Evolutionary conservation across 345 rosid genomes (phyloP).

Genomic region (Gossypium arboreum): DNA sequence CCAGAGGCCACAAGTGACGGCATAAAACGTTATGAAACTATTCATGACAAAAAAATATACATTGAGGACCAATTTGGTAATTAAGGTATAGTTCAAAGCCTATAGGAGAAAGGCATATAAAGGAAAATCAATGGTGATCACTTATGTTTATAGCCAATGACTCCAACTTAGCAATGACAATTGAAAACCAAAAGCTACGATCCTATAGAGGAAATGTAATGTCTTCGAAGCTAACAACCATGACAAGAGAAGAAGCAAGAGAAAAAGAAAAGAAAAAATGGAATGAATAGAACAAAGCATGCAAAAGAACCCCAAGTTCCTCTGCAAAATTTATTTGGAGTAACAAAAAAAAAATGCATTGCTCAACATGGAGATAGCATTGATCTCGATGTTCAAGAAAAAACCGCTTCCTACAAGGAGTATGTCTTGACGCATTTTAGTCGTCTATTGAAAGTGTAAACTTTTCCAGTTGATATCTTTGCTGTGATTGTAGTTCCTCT

Average conservation of each 20-base stretch:
- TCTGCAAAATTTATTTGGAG: background rate
- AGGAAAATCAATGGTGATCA: background rate
- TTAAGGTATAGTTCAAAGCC: too few relatives aligned
- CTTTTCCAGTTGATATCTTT: slow-evolving; percentile 40
- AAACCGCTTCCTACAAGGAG: background rate
- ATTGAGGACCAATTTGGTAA: too few relatives aligned
- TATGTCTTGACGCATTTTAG: slow-evolving; percentile 47
- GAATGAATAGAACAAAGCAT: background rate
- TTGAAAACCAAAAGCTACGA: background rate
- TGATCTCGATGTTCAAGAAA: slow-evolving; percentile 4
- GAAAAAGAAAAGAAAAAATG: background rate
- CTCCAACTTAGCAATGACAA: background rate
- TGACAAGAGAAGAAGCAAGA: background rate
- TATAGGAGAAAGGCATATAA: background rate
- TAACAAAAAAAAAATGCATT: background rate
- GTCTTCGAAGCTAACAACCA: background rate
- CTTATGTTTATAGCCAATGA: background rate
- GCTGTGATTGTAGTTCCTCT: slow-evolving; percentile 40
- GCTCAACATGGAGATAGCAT: background rate
- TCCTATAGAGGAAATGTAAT: background rate
- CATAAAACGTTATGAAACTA: too few relatives aligned
- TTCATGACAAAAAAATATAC: too few relatives aligned
- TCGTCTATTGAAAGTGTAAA: slow-evolving; percentile 50
- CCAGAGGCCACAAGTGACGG: too few relatives aligned
- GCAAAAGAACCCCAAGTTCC: slow-evolving; percentile 1